Evolutionary conservation across 2,329 filamentous ascomycete genomes (phyloP).

Genomic region (Penicillium occitanis): DNA sequence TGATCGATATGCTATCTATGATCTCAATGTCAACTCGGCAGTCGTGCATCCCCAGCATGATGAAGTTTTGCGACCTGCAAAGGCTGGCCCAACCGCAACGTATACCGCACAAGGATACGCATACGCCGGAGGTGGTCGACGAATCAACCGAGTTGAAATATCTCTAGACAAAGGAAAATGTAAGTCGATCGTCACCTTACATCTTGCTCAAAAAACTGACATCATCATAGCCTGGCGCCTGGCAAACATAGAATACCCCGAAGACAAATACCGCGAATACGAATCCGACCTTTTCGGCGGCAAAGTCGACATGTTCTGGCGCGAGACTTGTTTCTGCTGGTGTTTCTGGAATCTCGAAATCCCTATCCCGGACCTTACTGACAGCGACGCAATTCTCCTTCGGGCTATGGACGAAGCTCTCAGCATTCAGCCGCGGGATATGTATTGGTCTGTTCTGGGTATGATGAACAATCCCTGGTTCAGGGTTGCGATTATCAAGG

Average conservation of each 20-base stretch:
- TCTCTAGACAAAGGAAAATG: constrained; percentile 77
- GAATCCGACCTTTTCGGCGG: constrained; percentile 70
- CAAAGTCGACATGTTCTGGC: constrained; percentile 74
- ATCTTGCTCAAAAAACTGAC: constrained; percentile 14
- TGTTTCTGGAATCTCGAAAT: constrained; percentile 84
- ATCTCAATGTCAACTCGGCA: constrained; percentile 83
- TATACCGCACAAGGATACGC: constrained; percentile 79
- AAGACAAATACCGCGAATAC: constrained; percentile 75
- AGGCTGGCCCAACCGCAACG: constrained; percentile 40
- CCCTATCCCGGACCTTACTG: constrained; percentile 59
- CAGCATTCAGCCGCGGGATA: constrained; percentile 82
- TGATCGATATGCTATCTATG: constrained; percentile 89
- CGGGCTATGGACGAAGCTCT: constrained; percentile 88
- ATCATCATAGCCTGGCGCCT: constrained; percentile 62
- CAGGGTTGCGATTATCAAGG: constrained; percentile 71
- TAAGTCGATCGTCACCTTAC: constrained; percentile 23
- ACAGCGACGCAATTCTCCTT: constrained; percentile 72
- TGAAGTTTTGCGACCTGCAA: constrained; percentile 59
- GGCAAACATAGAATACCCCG: constrained; percentile 75
- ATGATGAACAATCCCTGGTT: constrained; percentile 99
- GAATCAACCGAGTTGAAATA: constrained; percentile 78
- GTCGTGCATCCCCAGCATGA: constrained; percentile 77
- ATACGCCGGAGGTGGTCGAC: constrained; percentile 81
- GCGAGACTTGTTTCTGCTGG: constrained; percentile 85
- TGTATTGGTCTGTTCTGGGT: constrained; percentile 93